Percentiles rank a stretch among this genome's conserved stretches.
Evolutionary conservation across 2,329 filamentous ascomycete genomes (phyloP).

Genomic region (Exutisphaerella laricina): DNA sequence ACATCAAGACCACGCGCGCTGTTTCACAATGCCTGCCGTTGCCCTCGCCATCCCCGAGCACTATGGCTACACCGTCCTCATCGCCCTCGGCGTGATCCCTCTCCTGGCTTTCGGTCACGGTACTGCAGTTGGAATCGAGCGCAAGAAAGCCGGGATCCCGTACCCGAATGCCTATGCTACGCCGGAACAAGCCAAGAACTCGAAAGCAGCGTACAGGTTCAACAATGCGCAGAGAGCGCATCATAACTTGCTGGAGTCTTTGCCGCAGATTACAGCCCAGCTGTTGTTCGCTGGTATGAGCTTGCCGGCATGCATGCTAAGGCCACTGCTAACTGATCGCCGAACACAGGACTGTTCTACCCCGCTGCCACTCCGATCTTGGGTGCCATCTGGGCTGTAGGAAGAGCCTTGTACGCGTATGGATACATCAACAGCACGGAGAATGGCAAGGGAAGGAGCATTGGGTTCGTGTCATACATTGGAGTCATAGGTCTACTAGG

Average conservation of each 20-base stretch:
- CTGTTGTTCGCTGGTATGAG: background rate
- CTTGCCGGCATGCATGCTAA: background rate
- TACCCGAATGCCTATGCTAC: constrained; percentile 2
- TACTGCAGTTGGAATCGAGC: background rate
- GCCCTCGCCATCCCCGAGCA: background rate
- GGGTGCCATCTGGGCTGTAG: background rate
- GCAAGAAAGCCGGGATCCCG: background rate
- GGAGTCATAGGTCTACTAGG: background rate
- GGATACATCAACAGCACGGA: constrained; percentile 4
- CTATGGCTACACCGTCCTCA: constrained; percentile 4
- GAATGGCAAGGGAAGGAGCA: constrained; percentile 2
- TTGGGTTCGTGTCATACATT: background rate
- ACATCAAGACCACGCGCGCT: too few species aligned
- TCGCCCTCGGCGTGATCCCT: constrained; percentile 2
- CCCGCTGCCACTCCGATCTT: background rate
- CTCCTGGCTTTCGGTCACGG: background rate
- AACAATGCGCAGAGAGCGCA: constrained; percentile 2
- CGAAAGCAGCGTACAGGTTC: background rate
- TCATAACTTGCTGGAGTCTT: background rate
- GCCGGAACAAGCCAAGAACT: background rate
- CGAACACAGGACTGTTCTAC: background rate
- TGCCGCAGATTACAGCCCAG: background rate
- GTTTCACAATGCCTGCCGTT: background rate
- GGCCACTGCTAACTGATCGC: background rate
- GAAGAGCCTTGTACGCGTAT: constrained; percentile 2